Percentiles rank a stretch among this genome's conserved stretches.
Evolutionary conservation across 1,139 yeast species (phyloP).

Genomic region (Candida buenavistaensis): DNA sequence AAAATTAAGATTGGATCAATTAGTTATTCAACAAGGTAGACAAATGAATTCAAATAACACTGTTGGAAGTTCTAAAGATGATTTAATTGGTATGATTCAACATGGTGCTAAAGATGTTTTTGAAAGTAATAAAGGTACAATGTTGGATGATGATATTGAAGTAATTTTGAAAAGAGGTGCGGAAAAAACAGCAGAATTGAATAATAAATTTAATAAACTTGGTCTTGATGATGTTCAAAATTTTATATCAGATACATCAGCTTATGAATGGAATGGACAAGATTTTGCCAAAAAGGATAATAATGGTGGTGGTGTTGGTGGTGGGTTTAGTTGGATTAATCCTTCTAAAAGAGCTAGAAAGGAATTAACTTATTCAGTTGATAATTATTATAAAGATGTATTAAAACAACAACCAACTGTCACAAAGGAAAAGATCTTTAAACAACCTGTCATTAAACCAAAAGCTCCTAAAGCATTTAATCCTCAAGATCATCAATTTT

Average conservation of each 20-base stretch:
- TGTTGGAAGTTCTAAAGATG: conserved; percentile 65
- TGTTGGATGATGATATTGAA: conserved; percentile 76
- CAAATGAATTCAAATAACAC: conserved; percentile 40
- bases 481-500: conserved; percentile 88
- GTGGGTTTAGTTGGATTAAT: conserved; percentile 71
- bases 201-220: conserved; percentile 75
- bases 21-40: conserved; percentile 94
- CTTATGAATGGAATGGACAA: conserved; percentile 97
- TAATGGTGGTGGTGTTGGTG: conserved; percentile 47
- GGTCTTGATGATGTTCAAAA: conserved; percentile 93
- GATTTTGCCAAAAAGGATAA: conserved; percentile 71
- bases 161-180: conserved; percentile 75
- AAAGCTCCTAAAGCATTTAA: conserved; percentile 72
- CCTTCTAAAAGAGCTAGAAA: conserved; percentile 90
- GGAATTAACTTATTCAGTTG: conserved; percentile 84
- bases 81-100: conserved; percentile 90
- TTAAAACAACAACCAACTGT: conserved; percentile 41
- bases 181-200: conserved; percentile 73
- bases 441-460: conserved; percentile 21
- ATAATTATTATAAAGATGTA: conserved; percentile 83
- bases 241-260: conserved; percentile 82
- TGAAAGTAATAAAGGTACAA: conserved; percentile 42
- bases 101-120: conserved; percentile 94
- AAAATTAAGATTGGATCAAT: conserved; percentile 85
- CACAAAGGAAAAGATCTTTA: conserved; percentile 8